These are phyloP conservation scores for Leccinum boreale DNA, from an alignment of 768 basidiomycete genomes.

Conservation along the genomic window DNA sequence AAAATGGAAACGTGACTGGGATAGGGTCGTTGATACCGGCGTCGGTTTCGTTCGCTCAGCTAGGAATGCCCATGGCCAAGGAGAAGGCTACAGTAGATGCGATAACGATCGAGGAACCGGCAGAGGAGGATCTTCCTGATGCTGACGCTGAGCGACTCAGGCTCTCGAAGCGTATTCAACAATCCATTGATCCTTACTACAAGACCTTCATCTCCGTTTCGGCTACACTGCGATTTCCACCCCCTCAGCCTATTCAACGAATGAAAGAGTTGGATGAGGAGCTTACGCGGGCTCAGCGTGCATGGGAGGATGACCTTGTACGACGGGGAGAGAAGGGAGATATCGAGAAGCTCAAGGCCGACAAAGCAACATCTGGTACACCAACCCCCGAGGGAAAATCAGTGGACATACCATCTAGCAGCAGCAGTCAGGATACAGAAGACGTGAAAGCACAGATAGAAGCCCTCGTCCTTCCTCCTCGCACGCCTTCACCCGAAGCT, in stretches of 20 bases:
- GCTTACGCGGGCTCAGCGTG: conserved; percentile 63
- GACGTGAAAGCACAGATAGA: conserved; percentile 72
- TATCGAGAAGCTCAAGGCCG: conserved; percentile 13
- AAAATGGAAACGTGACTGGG: conserved; percentile 16
- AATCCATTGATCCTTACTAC: conserved; percentile 79
- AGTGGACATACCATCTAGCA: conserved; percentile 2
- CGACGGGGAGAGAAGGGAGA: conserved; percentile 65
- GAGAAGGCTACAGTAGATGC: conserved; percentile 11
- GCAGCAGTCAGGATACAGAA: conserved; percentile 32
- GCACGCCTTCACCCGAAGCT: conserved; percentile 38
- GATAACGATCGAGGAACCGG: conserved; percentile 25
- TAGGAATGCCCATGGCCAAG: conserved; percentile 18
- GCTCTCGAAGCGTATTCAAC: conserved; percentile 74
- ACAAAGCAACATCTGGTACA: conserved; percentile 23
- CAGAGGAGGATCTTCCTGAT: conserved; percentile 53
- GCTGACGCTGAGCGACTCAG: conserved; percentile 70
- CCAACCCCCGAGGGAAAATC: conserved; percentile 29
- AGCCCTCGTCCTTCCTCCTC: conserved; percentile 37
- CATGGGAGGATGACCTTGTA: conserved; percentile 87
- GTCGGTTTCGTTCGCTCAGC: conserved; percentile 25
- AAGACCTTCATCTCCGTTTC: conserved; percentile 92
- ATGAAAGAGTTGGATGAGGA: conserved; percentile 89
- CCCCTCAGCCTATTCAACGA: conserved; percentile 80
- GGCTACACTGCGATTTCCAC: conserved; percentile 86
- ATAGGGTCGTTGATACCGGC: conserved; percentile 12